Evolutionary conservation across 2,329 filamentous ascomycete species (phyloP).

Genomic region (Zymoseptoria passerinii): DNA sequence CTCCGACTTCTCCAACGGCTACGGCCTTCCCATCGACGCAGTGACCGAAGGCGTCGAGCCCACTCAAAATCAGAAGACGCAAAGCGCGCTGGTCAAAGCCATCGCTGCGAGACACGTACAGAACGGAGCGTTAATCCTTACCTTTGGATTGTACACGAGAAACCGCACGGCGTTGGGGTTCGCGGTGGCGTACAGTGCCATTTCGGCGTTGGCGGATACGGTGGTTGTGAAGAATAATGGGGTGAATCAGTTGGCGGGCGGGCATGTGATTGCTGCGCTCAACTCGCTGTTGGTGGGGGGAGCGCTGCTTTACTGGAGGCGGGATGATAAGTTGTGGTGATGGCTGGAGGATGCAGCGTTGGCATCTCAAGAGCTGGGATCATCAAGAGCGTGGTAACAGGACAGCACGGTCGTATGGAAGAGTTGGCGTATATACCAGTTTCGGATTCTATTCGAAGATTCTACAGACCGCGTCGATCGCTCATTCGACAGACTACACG

Average conservation of each 20-base stretch:
- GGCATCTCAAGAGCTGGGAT: not conserved
- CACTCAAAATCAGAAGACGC: conserved; percentile 18
- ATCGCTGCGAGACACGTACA: conserved; percentile 27
- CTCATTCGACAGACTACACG: conserved; percentile 12
- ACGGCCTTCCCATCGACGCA: conserved; percentile 25
- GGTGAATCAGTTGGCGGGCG: conserved; percentile 18
- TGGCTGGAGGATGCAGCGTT: not conserved
- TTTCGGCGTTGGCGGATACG: conserved; percentile 26
- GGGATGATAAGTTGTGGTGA: conserved; percentile 16
- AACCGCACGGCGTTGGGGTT: conserved; percentile 26
- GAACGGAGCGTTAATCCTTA: conserved; percentile 25
- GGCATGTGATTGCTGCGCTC: conserved; percentile 25
- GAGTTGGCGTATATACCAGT: not conserved
- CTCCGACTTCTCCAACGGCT: conserved; percentile 26
- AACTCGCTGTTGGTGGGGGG: conserved; percentile 24
- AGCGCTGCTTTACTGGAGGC: conserved; percentile 24
- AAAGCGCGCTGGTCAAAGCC: conserved; percentile 22
- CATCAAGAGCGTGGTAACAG: not conserved
- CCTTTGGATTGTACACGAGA: conserved; percentile 25
- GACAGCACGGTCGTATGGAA: not conserved
- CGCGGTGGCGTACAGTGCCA: conserved; percentile 17
- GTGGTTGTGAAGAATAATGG: conserved; percentile 26
- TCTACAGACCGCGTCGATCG: not conserved
- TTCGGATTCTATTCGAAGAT: not conserved
- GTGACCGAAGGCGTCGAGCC: conserved; percentile 7